These are phyloP conservation scores for Phytophthora pluvialis DNA, from an alignment of 352 stramenopile genomes.

Conservation along the genomic window DNA sequence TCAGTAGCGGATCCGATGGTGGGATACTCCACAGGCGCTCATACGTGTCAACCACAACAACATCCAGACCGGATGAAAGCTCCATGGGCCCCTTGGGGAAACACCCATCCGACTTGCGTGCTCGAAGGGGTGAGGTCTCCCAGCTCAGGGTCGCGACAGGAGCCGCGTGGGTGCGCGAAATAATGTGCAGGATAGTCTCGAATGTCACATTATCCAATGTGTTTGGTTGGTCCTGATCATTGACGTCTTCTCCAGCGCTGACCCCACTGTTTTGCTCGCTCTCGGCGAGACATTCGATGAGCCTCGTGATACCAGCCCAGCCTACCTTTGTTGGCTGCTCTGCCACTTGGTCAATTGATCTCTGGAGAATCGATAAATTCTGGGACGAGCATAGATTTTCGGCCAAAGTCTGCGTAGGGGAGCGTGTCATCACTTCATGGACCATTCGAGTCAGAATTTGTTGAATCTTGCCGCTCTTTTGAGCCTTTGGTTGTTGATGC, in stretches of 20 bases:
- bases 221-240: conserved; percentile 20
- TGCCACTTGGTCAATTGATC: conserved; percentile 53
- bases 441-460: conserved; percentile 68
- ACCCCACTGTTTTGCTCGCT: conserved; percentile 12
- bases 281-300: conserved; percentile 41
- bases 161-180: conserved; percentile 67
- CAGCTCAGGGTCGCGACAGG: conserved; percentile 44
- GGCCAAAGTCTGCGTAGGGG: conserved; percentile 48
- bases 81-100: conserved; percentile 78
- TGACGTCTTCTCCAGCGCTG: conserved; percentile 21
- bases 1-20: conserved; percentile 74
- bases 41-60: conserved; percentile 74
- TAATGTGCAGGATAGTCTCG: conserved; percentile 81
- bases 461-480: conserved; percentile 54
- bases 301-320: conserved; percentile 28
- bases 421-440: conserved; percentile 48
- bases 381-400: conserved; percentile 58
- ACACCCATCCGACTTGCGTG: conserved; percentile 47
- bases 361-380: conserved; percentile 58
- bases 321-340: conserved; percentile 22
- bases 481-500: conserved; percentile 28
- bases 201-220: conserved; percentile 73
- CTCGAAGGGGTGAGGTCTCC: conserved; percentile 52
- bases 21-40: conserved; percentile 86
- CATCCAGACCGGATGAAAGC: conserved; percentile 75